phyloP scores from a whole-genome alignment of 208 protist species.

The Wallacemonas rigidus region DNA sequence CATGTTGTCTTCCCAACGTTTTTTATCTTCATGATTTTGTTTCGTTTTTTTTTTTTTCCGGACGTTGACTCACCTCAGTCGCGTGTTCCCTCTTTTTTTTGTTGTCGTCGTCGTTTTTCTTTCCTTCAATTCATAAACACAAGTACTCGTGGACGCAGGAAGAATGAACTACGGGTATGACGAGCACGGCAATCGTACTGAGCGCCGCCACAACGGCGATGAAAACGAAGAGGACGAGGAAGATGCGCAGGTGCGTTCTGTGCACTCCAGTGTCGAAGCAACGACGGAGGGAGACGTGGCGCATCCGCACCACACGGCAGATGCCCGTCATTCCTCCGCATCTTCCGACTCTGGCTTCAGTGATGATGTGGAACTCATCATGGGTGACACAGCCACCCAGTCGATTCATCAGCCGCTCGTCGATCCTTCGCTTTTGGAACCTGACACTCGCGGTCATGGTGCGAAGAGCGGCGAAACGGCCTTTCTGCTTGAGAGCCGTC shows the following conservation, averaged over 20 bases:
- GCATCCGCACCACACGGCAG: conserved; percentile 15
- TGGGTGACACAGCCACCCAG: conserved; percentile 75
- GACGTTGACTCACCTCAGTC: too few relatives aligned
- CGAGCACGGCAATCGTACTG: conserved; percentile 55
- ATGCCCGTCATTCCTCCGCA: conserved; percentile 8
- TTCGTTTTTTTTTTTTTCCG: neutral
- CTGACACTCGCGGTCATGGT: neutral
- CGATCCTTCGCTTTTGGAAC: conserved; percentile 27
- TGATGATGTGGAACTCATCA: conserved; percentile 82
- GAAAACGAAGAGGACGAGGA: conserved; percentile 25
- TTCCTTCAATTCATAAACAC: neutral
- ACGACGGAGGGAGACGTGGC: neutral
- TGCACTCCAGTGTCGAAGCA: conserved; percentile 21
- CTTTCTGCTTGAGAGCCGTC: conserved; percentile 47
- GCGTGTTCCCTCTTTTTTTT: neutral
- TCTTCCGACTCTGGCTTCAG: conserved; percentile 54
- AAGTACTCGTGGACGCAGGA: neutral
- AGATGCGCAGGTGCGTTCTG: conserved; percentile 27
- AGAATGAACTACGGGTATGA: conserved; percentile 82
- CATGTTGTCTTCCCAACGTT: conserved; percentile 21
- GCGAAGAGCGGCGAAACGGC: conserved; percentile 18
- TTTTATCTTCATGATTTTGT: neutral
- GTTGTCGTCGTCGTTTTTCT: too few relatives aligned
- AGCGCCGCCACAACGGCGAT: neutral
- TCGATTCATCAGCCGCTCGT: conserved; percentile 67